Base-by-base conservation (phyloP, 495 filamentous ascomycete species). In the Hypoxylon fuscum region DNA sequence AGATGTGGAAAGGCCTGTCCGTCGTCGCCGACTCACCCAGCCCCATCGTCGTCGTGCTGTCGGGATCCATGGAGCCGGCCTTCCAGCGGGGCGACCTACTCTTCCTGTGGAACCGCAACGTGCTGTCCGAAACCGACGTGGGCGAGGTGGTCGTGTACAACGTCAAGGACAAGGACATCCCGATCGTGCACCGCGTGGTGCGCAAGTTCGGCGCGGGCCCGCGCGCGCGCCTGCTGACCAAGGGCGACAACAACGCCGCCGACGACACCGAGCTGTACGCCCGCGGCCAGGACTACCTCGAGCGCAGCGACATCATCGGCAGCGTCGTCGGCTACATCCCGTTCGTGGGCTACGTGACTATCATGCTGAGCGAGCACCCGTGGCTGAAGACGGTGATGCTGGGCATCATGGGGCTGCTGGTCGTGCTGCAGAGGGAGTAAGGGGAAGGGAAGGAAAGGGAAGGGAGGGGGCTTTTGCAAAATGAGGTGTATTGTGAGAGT, bases 61-160 rank as follows among this genome's bases (percentile, higher is more conserved):
- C 91, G 1, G 95, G 95, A 2, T 90, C 86, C 45, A 98, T 98
- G 95, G 95, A 98, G 68, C 95, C 95, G 0, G 95, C 96, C 3
- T 98, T 98, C 76, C 93, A 97, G 71, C 83, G 95, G 55, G 95
- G 95, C 31, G 95, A 98, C 75, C 79, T 98, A 2, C 81, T 98
- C 8, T 90, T 98, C 68, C 78, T 98, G 9, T 98, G 94, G 93
- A 98, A 98, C 73, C 83, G 95, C 31, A 90, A 92, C 63, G 72
- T 88, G 20, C 67, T 81, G 59, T 58, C 76, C 71, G 85, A 90
- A 63, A 90, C 87, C 1, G 80, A 89, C 69, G 81, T 96, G 18
- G 93, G 92, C 50, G 93, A 97, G 76, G 79, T 97, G 20, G 93
- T 98, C 46, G 94, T 98, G 21, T 98, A 98, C 76, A 96, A 97